phyloP scores from a whole-genome alignment of 2,329 filamentous ascomycete genomes.

The Penicillium rolfsii region DNA sequence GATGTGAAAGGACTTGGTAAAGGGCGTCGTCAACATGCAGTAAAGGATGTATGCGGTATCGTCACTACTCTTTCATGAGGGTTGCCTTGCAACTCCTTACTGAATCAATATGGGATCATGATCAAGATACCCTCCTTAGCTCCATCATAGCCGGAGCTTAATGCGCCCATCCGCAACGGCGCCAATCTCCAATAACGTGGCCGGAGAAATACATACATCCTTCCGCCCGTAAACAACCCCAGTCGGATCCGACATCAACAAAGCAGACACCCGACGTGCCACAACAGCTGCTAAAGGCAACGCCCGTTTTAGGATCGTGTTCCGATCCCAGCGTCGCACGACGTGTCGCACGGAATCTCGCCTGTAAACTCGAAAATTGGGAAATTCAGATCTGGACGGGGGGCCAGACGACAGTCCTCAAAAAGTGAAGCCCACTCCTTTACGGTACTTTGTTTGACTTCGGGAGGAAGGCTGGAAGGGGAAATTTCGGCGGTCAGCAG shows the following conservation, averaged over 20 bases:
- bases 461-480: background rate
- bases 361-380: constrained; percentile 10
- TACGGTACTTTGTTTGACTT: background rate
- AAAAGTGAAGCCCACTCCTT: background rate
- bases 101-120: background rate
- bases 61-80: background rate
- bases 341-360: constrained; percentile 23
- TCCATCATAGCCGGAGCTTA: background rate
- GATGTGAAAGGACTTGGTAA: background rate
- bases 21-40: background rate
- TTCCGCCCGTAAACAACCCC: background rate
- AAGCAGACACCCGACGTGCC: background rate
- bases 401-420: constrained; percentile 16
- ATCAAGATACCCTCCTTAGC: background rate
- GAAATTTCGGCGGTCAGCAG: background rate
- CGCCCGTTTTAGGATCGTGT: background rate
- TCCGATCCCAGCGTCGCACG: constrained; percentile 24
- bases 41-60: background rate
- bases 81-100: background rate
- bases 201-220: background rate
- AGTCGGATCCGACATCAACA: background rate
- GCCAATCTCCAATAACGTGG: constrained; percentile 21
- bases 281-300: background rate
- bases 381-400: constrained; percentile 28
- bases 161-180: constrained; percentile 14